Conservation (phyloP, 2,329 filamentous ascomycete species). For the Aspergillus transmontanensis region DNA sequence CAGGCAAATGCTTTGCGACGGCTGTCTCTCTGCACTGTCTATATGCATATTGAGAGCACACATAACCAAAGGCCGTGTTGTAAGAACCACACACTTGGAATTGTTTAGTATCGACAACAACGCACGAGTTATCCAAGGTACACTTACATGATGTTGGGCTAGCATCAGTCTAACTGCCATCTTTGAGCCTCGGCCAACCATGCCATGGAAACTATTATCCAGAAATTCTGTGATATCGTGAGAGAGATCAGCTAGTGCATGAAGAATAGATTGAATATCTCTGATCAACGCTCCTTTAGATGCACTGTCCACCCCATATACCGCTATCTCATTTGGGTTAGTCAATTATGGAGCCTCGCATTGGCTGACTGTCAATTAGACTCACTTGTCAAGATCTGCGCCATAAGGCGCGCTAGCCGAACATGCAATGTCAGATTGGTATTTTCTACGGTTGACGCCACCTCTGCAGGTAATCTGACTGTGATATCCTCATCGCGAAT, state of each 20-base stretch:
- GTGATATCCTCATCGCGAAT: conserved; percentile 34
- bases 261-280: conserved; percentile 29
- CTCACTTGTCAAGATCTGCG: conserved; percentile 30
- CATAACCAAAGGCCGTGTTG: conserved; percentile 30
- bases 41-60: conserved; percentile 30
- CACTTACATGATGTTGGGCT: conserved; percentile 30
- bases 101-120: not conserved
- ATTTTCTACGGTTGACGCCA: conserved; percentile 23
- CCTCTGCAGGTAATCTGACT: conserved; percentile 25
- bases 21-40: conserved; percentile 21
- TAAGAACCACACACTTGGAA: conserved; percentile 28
- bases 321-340: conserved; percentile 16
- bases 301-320: conserved; percentile 29
- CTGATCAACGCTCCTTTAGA: conserved; percentile 26
- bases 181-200: conserved; percentile 28
- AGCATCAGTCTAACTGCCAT: conserved; percentile 30
- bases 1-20: conserved; percentile 18
- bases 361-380: too few relatives aligned
- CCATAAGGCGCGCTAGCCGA: conserved; percentile 27
- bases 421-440: conserved; percentile 29
- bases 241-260: conserved; percentile 28
- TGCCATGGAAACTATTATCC: conserved; percentile 27
- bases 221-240: conserved; percentile 27
- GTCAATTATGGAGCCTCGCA: not conserved
- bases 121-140: not conserved